Evolutionary conservation across 106 monocot genomes (phyloP).

Genomic region (Dendrobium officinale): DNA sequence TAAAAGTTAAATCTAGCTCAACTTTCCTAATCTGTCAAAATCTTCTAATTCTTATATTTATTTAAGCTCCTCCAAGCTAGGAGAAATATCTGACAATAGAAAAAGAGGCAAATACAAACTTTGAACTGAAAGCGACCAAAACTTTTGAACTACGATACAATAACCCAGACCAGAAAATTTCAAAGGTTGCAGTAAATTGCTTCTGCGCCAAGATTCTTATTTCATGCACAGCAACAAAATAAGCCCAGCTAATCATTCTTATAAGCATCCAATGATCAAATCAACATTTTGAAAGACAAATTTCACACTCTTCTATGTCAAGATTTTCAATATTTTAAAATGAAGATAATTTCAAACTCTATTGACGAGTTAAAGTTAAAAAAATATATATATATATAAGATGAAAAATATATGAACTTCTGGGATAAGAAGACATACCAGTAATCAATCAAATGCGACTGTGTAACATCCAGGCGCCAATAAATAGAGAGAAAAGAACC

Average conservation of each 20-base stretch:
- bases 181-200: not conserved
- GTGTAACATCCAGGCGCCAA: conserved; percentile 27
- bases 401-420: not conserved
- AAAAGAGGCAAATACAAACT: too few species aligned
- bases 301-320: not conserved
- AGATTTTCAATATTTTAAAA: not conserved
- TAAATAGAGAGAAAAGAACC: conserved; percentile 30
- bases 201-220: not conserved
- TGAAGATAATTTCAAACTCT: too few species aligned
- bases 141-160: too few species aligned
- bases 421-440: not conserved
- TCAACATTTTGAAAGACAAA: not conserved
- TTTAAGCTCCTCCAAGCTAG: too few species aligned
- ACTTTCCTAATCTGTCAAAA: too few species aligned
- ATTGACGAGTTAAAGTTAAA: not conserved
- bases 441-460: conserved; percentile 11
- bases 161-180: too few species aligned
- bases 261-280: not conserved
- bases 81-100: too few species aligned
- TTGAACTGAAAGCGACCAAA: too few species aligned
- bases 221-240: not conserved
- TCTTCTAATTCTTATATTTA: too few species aligned
- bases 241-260: not conserved
- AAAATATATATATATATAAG: not conserved
- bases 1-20: too few species aligned